Evolutionary conservation across 345 rosid species (phyloP).

Genomic region (Aethionema arabicum): DNA sequence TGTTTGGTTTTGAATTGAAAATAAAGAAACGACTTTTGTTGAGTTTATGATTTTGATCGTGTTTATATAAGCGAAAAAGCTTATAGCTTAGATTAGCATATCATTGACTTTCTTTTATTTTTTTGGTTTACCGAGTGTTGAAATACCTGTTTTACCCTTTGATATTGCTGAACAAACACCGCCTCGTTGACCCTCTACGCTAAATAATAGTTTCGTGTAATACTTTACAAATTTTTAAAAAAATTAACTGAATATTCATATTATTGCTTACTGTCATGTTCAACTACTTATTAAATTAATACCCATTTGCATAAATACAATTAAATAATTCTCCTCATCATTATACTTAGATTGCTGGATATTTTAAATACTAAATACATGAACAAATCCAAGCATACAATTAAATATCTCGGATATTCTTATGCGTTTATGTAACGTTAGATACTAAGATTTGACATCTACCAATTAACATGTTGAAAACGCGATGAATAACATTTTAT

Average conservation of each 20-base stretch:
- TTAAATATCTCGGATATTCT: no score
- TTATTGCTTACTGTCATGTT: conserved; percentile 6
- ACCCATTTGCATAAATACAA: no score
- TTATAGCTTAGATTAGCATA: conserved; percentile 11
- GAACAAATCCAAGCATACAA: no score
- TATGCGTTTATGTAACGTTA: no score
- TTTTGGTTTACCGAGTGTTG: neutral
- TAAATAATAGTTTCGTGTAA: conserved; percentile 32
- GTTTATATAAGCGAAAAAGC: conserved; percentile 35
- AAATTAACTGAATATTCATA: conserved; percentile 1
- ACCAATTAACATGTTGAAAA: no score
- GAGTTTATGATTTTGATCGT: conserved; percentile 27
- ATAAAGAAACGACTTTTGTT: conserved; percentile 27
- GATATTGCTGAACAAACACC: conserved; percentile 31
- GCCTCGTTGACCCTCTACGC: conserved; percentile 33
- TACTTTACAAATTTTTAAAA: conserved; percentile 7
- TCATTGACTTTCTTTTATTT: conserved; percentile 30
- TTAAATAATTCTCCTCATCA: no score
- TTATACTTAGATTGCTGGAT: no score
- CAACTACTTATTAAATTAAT: neutral
- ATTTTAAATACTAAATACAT: no score
- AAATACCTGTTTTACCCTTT: conserved; percentile 37
- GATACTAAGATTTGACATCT: no score
- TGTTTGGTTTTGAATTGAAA: conserved; percentile 24
- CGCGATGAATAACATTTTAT: no score